phyloP scores from a whole-genome alignment of 1,284 basidiomycete genomes.

The Fomitopsis schrenkii region DNA sequence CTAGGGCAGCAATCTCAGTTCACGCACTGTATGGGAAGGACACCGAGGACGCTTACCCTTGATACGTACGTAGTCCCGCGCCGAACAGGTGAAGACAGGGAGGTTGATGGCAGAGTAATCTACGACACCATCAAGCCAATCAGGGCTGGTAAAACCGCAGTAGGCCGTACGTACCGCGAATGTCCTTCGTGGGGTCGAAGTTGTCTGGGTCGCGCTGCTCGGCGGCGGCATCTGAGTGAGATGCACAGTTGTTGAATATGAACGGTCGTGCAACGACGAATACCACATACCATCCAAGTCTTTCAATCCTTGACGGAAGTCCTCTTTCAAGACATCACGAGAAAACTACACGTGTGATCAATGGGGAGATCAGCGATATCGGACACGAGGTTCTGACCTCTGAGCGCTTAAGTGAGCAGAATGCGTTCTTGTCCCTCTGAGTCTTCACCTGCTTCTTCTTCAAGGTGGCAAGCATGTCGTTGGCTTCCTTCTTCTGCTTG shows the following conservation, averaged over 20 bases:
- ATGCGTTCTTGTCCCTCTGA: constrained; percentile 57
- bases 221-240: constrained; percentile 43
- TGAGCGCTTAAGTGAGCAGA: constrained; percentile 54
- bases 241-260: neutral
- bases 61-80: constrained; percentile 48
- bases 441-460: constrained; percentile 42
- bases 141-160: neutral
- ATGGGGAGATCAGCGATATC: neutral
- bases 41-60: constrained; percentile 6
- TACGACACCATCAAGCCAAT: constrained; percentile 16
- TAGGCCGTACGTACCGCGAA: constrained; percentile 38
- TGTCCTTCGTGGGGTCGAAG: constrained; percentile 47
- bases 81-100: constrained; percentile 59
- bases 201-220: constrained; percentile 52
- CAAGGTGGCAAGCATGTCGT: constrained; percentile 39
- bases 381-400: constrained; percentile 34
- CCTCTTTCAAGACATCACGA: constrained; percentile 51
- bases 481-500: constrained; percentile 42
- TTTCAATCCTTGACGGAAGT: constrained; percentile 54
- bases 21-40: too few relatives aligned
- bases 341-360: constrained; percentile 38
- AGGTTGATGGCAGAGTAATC: constrained; percentile 57
- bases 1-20: constrained; percentile 19
- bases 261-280: neutral
- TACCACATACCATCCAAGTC: constrained; percentile 46